A percentile compares a stretch with the other conserved stretches of the same genome.
phyloP scores from a whole-genome alignment of 495 filamentous ascomycete species.

The Penicillium canariense region DNA sequence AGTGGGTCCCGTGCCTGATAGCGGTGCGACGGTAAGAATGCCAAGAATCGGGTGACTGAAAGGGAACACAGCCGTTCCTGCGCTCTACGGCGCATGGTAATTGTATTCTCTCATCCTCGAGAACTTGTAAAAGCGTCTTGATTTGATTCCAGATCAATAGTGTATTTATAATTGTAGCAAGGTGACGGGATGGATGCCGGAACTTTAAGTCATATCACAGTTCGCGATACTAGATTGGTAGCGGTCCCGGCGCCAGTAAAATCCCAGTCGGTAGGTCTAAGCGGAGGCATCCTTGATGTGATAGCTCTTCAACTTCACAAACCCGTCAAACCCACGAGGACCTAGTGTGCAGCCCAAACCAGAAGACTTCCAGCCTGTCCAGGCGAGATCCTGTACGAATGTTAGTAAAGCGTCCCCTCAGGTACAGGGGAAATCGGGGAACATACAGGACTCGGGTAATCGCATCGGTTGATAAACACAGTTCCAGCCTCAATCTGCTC shows the following conservation, averaged over 20 bases:
- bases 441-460: constrained; percentile 89
- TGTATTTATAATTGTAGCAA: no score
- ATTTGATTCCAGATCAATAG: no score
- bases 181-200: background rate
- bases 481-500: constrained; percentile 90
- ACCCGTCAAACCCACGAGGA: constrained; percentile 89
- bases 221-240: background rate
- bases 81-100: no score
- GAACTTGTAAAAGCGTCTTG: no score
- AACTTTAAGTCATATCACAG: background rate
- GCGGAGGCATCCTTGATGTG: constrained; percentile 69
- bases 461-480: constrained; percentile 92
- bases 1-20: constrained; percentile 1
- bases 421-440: background rate
- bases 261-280: background rate
- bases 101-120: no score
- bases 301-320: constrained; percentile 93
- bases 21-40: background rate
- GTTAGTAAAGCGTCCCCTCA: constrained; percentile 15
- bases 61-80: no score
- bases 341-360: constrained; percentile 88
- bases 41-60: background rate
- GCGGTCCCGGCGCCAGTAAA: background rate
- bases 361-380: constrained; percentile 97
- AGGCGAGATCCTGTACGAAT: constrained; percentile 77